phyloP scores from a whole-genome alignment of 192 early-diverging fungal species.

The Chytriomyces hyalinus region DNA sequence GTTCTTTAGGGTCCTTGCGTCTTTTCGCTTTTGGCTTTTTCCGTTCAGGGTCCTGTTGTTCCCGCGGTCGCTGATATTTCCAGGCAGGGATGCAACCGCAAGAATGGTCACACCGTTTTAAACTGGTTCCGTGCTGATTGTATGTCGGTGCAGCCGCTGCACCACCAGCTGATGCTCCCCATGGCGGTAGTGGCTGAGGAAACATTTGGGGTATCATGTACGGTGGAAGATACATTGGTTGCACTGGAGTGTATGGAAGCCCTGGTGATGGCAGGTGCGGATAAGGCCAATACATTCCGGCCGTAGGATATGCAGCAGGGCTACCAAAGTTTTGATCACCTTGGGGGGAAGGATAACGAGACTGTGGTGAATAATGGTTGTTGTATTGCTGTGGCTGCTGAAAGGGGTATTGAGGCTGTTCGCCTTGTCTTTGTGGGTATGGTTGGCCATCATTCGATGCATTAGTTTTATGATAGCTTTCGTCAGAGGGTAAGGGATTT shows the following conservation, averaged over 20 bases:
- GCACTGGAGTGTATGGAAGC: neutral
- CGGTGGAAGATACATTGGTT: neutral
- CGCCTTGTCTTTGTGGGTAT: neutral
- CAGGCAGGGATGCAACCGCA: neutral
- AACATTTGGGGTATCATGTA: neutral
- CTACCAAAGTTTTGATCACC: neutral
- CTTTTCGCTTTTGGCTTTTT: constrained; percentile 2
- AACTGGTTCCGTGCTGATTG: neutral
- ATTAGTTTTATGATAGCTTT: neutral
- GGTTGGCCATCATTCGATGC: neutral
- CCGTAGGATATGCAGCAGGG: neutral
- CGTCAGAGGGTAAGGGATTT: neutral
- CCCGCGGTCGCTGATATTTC: neutral
- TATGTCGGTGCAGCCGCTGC: neutral
- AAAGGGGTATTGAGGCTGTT: neutral
- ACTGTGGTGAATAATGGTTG: neutral
- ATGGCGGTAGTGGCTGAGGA: neutral
- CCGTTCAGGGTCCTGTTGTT: neutral
- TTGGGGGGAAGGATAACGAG: neutral
- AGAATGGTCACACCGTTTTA: constrained; percentile 5
- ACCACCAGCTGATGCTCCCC: neutral
- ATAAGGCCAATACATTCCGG: neutral
- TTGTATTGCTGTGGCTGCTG: too few species aligned
- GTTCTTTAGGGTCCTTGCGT: neutral
- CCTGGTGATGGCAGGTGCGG: neutral